A percentile compares a stretch with the other conserved stretches of the same genome.
phyloP scores from a whole-genome alignment of 805 yeast species.

The Jamesozyma hellenica region DNA sequence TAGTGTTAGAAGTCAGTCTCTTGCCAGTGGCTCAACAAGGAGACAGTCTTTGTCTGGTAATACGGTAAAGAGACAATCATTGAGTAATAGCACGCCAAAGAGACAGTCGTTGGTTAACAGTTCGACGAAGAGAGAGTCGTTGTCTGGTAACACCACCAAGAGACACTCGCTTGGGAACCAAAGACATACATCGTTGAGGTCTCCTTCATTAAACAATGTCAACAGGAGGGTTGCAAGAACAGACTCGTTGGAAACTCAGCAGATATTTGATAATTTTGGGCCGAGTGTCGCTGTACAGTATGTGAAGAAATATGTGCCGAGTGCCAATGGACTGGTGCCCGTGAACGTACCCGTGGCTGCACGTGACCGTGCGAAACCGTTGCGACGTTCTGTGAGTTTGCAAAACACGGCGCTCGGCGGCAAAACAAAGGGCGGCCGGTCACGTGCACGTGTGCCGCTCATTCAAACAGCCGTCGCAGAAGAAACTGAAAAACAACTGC shows the following conservation, averaged over 20 bases:
- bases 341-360: constrained; percentile 52
- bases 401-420: background rate
- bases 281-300: too few species aligned
- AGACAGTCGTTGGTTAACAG: too few species aligned
- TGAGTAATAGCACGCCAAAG: too few species aligned
- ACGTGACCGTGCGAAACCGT: background rate
- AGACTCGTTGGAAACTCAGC: constrained; percentile 21
- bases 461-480: too few species aligned
- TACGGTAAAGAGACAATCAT: background rate
- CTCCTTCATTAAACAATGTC: too few species aligned
- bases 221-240: too few species aligned
- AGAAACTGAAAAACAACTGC: background rate
- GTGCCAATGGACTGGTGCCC: constrained; percentile 58
- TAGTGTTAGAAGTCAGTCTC: too few species aligned
- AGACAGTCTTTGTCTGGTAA: too few species aligned
- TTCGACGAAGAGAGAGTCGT: background rate
- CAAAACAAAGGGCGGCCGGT: background rate
- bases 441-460: background rate
- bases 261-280: too few species aligned
- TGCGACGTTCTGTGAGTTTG: background rate
- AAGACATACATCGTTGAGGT: constrained; percentile 10
- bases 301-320: constrained; percentile 63
- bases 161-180: background rate
- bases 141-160: too few species aligned
- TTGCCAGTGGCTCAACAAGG: background rate